A percentile compares a stretch with the other conserved stretches of the same genome.
Conservation (phyloP, 192 early-diverging fungal genomes). For the Backusella sp. region DNA sequence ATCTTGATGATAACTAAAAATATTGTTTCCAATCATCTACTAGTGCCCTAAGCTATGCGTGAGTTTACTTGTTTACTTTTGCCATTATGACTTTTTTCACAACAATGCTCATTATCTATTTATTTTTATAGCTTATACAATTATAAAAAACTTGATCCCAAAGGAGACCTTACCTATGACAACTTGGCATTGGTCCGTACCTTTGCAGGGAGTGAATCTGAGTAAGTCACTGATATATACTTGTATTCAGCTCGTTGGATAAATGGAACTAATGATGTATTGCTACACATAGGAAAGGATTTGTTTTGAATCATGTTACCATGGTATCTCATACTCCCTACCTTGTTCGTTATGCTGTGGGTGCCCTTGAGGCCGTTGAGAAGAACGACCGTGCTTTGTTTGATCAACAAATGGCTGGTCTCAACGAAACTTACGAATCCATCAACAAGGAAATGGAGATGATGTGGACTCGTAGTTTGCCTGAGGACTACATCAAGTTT, state of each 20-base stretch:
- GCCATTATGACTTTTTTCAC: not conserved
- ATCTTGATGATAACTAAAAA: not conserved
- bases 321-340: conserved; percentile 76
- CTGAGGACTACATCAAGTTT: conserved; percentile 80
- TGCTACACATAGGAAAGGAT: conserved; percentile 47
- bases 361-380: conserved; percentile 53
- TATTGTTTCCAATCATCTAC: conserved; percentile 1
- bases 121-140: conserved; percentile 72
- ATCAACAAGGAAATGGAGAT: conserved; percentile 82
- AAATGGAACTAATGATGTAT: not conserved
- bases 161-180: conserved; percentile 52
- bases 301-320: conserved; percentile 86
- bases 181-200: conserved; percentile 77
- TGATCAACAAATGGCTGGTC: conserved; percentile 51
- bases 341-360: conserved; percentile 61
- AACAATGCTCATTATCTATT: not conserved
- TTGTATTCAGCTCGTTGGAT: not conserved
- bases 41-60: conserved; percentile 62
- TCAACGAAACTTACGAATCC: conserved; percentile 59
- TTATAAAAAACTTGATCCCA: conserved; percentile 69
- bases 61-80: conserved; percentile 18
- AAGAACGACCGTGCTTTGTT: conserved; percentile 59
- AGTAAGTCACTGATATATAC: conserved; percentile 38
- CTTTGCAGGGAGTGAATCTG: conserved; percentile 74
- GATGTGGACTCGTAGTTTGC: conserved; percentile 70